Base-by-base conservation (phyloP, 2,329 filamentous ascomycete genomes). In the Dactylellina leptospora region DNA sequence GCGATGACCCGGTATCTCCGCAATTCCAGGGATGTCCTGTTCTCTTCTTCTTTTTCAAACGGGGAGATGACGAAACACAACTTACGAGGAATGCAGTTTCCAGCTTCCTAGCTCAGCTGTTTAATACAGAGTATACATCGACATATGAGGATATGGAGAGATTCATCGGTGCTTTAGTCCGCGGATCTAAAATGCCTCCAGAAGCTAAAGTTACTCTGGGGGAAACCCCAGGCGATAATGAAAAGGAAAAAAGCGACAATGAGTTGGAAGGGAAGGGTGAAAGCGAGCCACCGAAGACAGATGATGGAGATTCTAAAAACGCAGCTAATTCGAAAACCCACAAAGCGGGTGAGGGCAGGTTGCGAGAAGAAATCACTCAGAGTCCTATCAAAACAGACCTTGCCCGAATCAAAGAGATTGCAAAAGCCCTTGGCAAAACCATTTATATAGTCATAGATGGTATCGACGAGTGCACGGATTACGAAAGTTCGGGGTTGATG, bases 1-100 rank as follows among this genome's bases (percentile, higher is more conserved):
- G 9, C 2, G 20, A 38, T 4, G 48, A 38, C 16, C 6, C 10
- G 2, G 16, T 2, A 10, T 13, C 33, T 16, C 3, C 18, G 11
- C 33, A 38, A 40, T 28, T 42, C 2, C 22, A 5, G n/a, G 36
- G 30, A 16, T 36, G 25, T 8, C 64, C 56, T 9, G 58, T 71
- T n/a, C 18, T 71, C 18, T 71, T 38, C 45, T 71, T 71, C 54
- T 71, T 71, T 25, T 71, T 71, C 33, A 62, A 62, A 40, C 28
- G 66, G 25, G 66, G 66, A 48, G 66, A 71, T 25, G 58, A 63
- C 23, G 33, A 50, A 18, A 71, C 51, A 2, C 66, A 71, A 23
- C 51, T 63, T 33, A 58, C 58, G 1, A 36, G 30, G 1, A 42
- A 50, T 27, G 66, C 42, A 2, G 18, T 59, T 42, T 51, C 58